Percentiles rank a stretch among this genome's conserved stretches.
Conservation (phyloP, 73 alveolate genomes). For the Uronychia binucleata region DNA sequence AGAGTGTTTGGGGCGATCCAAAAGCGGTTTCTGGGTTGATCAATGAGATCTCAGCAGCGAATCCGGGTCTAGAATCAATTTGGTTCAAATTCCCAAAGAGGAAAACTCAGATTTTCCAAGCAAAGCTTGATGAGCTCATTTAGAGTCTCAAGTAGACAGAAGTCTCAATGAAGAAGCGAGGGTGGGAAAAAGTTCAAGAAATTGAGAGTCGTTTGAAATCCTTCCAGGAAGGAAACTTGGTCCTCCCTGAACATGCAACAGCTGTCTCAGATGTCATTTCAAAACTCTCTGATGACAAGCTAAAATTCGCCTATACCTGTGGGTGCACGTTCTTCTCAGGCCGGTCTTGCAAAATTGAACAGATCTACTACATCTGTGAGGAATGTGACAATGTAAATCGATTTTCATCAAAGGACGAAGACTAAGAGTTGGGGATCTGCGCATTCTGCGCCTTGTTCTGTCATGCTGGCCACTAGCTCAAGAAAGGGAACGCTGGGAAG, state of each 20-base stretch:
- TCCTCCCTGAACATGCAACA: neutral
- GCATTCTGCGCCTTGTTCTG: slow-evolving; percentile 17
- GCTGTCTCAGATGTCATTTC: neutral
- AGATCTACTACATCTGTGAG: slow-evolving; percentile 2
- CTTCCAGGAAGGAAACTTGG: neutral
- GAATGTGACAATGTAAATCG: neutral
- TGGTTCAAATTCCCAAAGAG: neutral
- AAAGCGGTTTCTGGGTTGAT: neutral
- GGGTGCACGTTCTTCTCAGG: slow-evolving; percentile 13
- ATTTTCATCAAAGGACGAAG: neutral
- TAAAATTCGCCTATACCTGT: neutral
- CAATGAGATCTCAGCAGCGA: neutral
- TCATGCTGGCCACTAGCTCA: slow-evolving; percentile 22
- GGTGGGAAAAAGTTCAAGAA: neutral
- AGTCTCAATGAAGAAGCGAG: neutral
- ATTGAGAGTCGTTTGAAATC: too few relatives aligned
- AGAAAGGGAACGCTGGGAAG: neutral
- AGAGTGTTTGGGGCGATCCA: neutral
- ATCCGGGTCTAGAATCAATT: neutral
- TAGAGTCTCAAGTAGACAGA: neutral
- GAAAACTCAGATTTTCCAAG: neutral
- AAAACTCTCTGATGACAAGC: neutral
- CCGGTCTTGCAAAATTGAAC: neutral
- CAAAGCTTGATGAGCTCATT: neutral
- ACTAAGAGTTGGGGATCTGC: slow-evolving; percentile 1